Percentiles rank a stretch among this genome's conserved stretches.
phyloP scores from a whole-genome alignment of 305 asterid genomes.

The Euphrasia arctica region DNA sequence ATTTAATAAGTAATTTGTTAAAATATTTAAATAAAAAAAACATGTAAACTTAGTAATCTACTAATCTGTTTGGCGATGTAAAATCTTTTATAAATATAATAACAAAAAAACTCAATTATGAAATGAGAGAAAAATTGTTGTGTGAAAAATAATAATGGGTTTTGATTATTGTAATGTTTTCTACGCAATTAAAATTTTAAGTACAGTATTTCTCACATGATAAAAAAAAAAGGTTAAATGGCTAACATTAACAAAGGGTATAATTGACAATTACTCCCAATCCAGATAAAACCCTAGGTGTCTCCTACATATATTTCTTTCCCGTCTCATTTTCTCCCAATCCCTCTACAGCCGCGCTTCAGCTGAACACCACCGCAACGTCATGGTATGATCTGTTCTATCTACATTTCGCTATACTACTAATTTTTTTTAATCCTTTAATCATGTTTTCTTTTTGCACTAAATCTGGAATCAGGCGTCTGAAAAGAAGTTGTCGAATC shows the following conservation, averaged over 20 bases:
- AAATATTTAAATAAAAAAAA: no score
- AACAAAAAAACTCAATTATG: no score
- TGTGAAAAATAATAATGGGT: no score
- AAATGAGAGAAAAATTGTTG: no score
- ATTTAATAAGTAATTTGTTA: no score
- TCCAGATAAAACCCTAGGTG: constrained; percentile 24
- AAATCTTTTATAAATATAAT: no score
- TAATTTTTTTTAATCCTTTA: background rate
- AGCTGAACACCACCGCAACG: constrained; percentile 14
- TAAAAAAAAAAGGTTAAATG: background rate
- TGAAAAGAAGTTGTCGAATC: constrained; percentile 67
- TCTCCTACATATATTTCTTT: background rate
- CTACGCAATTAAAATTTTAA: no score
- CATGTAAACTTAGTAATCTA: no score
- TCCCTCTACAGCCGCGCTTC: constrained; percentile 22
- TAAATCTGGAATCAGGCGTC: constrained; percentile 44
- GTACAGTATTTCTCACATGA: background rate
- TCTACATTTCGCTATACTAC: background rate
- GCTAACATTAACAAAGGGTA: constrained; percentile 17
- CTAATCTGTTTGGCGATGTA: no score
- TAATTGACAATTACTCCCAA: constrained; percentile 7
- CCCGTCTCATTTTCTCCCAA: constrained; percentile 17
- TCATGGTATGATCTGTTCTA: constrained; percentile 24
- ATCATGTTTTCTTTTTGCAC: background rate
- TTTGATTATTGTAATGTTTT: no score